Evolutionary conservation across 2,329 filamentous ascomycete genomes (phyloP), one percentile per base, ranked within the genome.

Genomic region (Penicillium sp.): DNA sequence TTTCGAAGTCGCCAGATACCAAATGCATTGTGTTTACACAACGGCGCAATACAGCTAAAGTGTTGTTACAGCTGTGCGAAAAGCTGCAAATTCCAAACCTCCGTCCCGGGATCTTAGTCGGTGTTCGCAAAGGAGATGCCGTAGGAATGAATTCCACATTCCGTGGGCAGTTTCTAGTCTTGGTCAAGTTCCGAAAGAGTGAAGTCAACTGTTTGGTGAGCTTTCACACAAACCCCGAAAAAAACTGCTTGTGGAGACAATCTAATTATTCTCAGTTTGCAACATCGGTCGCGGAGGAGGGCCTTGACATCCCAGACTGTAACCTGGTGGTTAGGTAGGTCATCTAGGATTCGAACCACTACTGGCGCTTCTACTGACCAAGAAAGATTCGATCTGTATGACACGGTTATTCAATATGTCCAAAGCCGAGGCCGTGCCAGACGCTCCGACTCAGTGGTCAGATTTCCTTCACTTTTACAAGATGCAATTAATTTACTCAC

Each of bases 371-470:
- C 12, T 23, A n/a, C 62, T 69, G 31, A 70, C 27, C 19, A 3
- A 41, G 2, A 12, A n/a, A 77, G 93, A 2, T 99, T 97, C 68
- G 91, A 97, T 70, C 82, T 96, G 2, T 96, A 92, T 74, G 82
- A 83, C 12, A 97, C 93, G 0, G 86, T 96, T 73, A 97, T 97
- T 52, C 90, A 96, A 69, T 97, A 97, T 70, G 87, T 97, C 21
- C 94, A 99, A 73, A 97, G 93, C 15, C 85, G 91, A 61, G 94
- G 94, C 0, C 85, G 94, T 54, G 94, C 94, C 13, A 84, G 94
- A 40, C 89, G 91, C 67, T 74, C 77, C 0, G 83, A 88, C 54
- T 97, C 94, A 0, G 86, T 84, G 47, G 77, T 76, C 67, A 58
- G 64, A 29, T 35, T 37, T 29, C n/a, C 8, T 27, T 33, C 15